Conservation (phyloP, 768 basidiomycete genomes). For the Termitomyces sp. region DNA sequence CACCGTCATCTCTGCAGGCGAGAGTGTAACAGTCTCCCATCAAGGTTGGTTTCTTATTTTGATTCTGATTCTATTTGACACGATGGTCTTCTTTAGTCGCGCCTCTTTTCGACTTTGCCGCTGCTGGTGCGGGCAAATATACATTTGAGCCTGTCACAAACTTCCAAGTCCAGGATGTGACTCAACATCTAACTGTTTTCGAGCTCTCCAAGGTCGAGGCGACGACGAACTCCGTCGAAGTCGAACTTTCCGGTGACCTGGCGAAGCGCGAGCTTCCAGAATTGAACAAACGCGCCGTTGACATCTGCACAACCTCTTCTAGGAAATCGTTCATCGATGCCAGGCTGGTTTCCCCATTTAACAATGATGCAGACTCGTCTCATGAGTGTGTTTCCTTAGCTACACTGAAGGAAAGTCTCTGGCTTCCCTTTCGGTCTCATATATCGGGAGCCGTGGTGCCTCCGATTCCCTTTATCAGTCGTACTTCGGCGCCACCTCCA, state of each 20-base stretch:
- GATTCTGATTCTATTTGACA: not conserved
- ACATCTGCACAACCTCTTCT: conserved; percentile 30
- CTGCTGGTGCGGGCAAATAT: conserved; percentile 32
- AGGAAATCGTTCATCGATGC: conserved; percentile 32
- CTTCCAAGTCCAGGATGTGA: conserved; percentile 26
- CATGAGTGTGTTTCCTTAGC: conserved; percentile 8
- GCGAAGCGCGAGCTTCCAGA: conserved; percentile 23
- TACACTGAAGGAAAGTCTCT: conserved; percentile 36
- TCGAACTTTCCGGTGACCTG: conserved; percentile 31
- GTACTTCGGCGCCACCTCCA: conserved; percentile 34
- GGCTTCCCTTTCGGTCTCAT: conserved; percentile 25
- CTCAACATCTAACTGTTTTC: conserved; percentile 11
- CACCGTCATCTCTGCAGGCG: conserved; percentile 31
- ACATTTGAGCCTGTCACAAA: conserved; percentile 31
- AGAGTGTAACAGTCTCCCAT: conserved; percentile 32
- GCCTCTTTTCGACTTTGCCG: conserved; percentile 35
- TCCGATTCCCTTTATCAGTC: conserved; percentile 30
- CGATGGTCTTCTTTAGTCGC: conserved; percentile 21
- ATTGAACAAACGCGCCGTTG: conserved; percentile 30
- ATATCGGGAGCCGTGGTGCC: conserved; percentile 30
- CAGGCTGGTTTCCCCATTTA: conserved; percentile 18
- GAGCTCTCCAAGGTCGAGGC: conserved; percentile 21
- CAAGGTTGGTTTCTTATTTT: conserved; percentile 20
- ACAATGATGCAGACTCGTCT: not conserved
- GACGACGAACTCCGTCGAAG: conserved; percentile 19